These are phyloP conservation scores for Trichoderma sp. DNA, from an alignment of 2,329 filamentous ascomycete genomes.

Conservation along the genomic window DNA sequence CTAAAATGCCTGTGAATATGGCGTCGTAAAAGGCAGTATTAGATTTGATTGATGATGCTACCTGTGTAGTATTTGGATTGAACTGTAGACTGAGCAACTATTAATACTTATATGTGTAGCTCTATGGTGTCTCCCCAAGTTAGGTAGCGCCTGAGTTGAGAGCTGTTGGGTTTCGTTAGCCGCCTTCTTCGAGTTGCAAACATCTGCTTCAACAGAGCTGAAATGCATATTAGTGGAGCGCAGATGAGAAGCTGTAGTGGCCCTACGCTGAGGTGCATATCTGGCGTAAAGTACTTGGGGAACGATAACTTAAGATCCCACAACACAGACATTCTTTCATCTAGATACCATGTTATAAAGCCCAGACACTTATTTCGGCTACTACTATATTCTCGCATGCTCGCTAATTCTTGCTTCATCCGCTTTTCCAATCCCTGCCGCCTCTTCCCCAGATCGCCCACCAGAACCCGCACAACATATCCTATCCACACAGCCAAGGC, in stretches of 20 bases:
- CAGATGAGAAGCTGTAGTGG: background rate
- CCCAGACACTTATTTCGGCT: too few relatives aligned
- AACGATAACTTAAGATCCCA: background rate
- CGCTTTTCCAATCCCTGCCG: background rate
- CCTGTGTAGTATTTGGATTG: background rate
- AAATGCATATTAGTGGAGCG: background rate
- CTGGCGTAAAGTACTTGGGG: background rate
- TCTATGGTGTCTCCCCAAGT: background rate
- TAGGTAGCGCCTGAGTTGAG: background rate
- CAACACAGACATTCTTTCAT: background rate
- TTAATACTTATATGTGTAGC: background rate
- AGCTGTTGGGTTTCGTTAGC: background rate
- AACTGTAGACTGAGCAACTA: background rate
- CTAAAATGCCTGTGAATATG: background rate
- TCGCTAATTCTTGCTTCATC: background rate
- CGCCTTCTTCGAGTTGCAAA: background rate
- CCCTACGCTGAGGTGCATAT: background rate
- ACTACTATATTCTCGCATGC: background rate
- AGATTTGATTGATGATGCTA: background rate
- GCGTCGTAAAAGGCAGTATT: background rate
- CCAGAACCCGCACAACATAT: background rate
- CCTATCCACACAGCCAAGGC: background rate
- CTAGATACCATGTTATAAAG: too few relatives aligned
- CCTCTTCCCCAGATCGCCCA: constrained; percentile 1
- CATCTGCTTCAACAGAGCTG: background rate